Evolutionary conservation across 768 basidiomycete genomes (phyloP).

Genomic region (Pulveroboletus sp.): DNA sequence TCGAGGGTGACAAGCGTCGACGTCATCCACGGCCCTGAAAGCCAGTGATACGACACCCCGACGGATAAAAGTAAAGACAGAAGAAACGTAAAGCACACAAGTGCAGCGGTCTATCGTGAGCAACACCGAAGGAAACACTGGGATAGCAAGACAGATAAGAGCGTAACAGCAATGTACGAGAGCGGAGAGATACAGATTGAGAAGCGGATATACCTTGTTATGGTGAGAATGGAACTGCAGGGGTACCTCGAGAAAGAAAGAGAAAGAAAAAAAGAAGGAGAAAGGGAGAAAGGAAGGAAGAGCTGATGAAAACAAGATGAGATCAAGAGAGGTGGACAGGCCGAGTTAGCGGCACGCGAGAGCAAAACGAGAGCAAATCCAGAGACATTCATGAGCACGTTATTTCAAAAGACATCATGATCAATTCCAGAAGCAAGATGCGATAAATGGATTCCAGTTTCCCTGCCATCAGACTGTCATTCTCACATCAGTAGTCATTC

Average conservation of each 20-base stretch:
- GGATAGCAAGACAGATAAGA: background rate
- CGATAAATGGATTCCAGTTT: background rate
- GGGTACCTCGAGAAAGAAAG: background rate
- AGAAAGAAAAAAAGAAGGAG: background rate
- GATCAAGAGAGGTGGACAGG: background rate
- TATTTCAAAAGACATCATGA: background rate
- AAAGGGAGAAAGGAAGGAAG: background rate
- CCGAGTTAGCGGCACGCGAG: background rate
- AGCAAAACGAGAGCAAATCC: background rate
- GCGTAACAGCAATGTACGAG: no score
- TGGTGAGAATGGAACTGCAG: background rate
- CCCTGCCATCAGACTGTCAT: no score
- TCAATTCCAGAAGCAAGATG: background rate
- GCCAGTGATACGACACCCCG: background rate
- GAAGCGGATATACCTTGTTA: background rate
- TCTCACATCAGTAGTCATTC: background rate
- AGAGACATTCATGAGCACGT: constrained; percentile 1
- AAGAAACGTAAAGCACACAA: background rate
- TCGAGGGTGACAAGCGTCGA: background rate
- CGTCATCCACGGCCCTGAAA: background rate
- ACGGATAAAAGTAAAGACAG: background rate
- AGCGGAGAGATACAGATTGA: background rate
- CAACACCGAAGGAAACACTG: constrained; percentile 1
- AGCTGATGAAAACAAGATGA: background rate
- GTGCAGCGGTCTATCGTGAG: background rate